Conservation (phyloP, 768 basidiomycete species). For the Psilocybe tampanensis region DNA sequence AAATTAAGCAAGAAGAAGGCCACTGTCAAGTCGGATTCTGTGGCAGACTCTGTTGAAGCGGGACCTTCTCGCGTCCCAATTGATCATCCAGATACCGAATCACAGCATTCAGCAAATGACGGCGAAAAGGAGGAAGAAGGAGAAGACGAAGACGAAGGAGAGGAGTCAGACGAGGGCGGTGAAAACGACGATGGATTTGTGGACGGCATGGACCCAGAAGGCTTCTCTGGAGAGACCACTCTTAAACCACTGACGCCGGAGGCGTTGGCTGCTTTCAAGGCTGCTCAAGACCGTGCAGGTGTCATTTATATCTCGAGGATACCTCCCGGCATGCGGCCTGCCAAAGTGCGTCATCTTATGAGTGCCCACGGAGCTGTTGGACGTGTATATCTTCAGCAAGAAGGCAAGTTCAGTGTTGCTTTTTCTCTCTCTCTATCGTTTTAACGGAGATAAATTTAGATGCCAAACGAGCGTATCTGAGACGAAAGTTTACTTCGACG, state of each 20-base stretch:
- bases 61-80: slow-evolving; percentile 17
- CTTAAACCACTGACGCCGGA: slow-evolving; percentile 77
- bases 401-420: slow-evolving; percentile 55
- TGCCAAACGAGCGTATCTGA: slow-evolving; percentile 83
- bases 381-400: slow-evolving; percentile 90
- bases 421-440: neutral
- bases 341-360: slow-evolving; percentile 95
- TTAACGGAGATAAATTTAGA: slow-evolving; percentile 44
- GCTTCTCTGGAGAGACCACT: slow-evolving; percentile 61
- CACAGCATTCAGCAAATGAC: slow-evolving; percentile 27
- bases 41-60: slow-evolving; percentile 9
- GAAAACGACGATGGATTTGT: slow-evolving; percentile 31
- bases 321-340: slow-evolving; percentile 97
- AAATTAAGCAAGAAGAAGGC: neutral
- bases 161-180: slow-evolving; percentile 28
- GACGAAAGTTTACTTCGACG: slow-evolving; percentile 79
- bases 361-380: slow-evolving; percentile 88
- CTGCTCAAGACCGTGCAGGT: slow-evolving; percentile 75
- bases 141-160: slow-evolving; percentile 25
- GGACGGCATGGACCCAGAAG: slow-evolving; percentile 59
- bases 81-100: slow-evolving; percentile 2
- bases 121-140: slow-evolving; percentile 25
- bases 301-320: slow-evolving; percentile 95
- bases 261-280: slow-evolving; percentile 74
- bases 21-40: neutral